phyloP scores from a whole-genome alignment of 768 basidiomycete species.

The Termitomyces sp. region DNA sequence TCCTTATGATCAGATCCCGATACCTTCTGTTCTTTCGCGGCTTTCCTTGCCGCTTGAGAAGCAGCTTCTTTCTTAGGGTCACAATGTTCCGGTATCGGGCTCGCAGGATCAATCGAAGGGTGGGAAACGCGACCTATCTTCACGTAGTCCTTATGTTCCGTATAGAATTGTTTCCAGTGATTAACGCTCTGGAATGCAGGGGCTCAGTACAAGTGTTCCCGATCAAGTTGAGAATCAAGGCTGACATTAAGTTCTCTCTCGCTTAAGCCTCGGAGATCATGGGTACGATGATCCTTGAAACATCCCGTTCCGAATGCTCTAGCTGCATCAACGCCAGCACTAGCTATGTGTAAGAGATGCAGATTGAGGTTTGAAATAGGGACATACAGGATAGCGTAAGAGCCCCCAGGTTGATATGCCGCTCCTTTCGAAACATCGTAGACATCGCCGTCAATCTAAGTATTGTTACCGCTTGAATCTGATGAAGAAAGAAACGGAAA shows the following conservation, averaged over 20 bases:
- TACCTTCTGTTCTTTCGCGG: slow-evolving; percentile 19
- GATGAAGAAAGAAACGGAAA: background rate
- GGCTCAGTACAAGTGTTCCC: background rate
- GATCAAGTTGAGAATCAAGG: slow-evolving; percentile 3
- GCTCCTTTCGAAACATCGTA: slow-evolving; percentile 84
- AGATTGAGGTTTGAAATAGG: slow-evolving; percentile 8
- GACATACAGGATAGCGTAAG: slow-evolving; percentile 69
- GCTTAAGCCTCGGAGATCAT: slow-evolving; percentile 82
- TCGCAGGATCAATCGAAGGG: slow-evolving; percentile 70
- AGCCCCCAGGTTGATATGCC: slow-evolving; percentile 87
- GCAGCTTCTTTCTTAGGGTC: slow-evolving; percentile 53
- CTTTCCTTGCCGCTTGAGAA: slow-evolving; percentile 25
- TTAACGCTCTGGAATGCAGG: slow-evolving; percentile 52
- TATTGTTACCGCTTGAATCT: background rate
- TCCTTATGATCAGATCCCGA: slow-evolving; percentile 31
- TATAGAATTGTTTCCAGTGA: slow-evolving; percentile 92
- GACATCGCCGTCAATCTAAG: slow-evolving; percentile 86
- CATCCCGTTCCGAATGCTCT: slow-evolving; percentile 93
- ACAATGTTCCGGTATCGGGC: slow-evolving; percentile 74
- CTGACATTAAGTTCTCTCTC: slow-evolving; percentile 69
- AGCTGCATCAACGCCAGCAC: slow-evolving; percentile 87
- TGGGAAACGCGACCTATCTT: slow-evolving; percentile 78
- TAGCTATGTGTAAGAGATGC: slow-evolving; percentile 20
- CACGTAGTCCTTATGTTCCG: slow-evolving; percentile 72
- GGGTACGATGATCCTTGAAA: slow-evolving; percentile 85